Evolutionary conservation across 2,329 filamentous ascomycete genomes (phyloP).

Genomic region (Incumbomyces lentus): DNA sequence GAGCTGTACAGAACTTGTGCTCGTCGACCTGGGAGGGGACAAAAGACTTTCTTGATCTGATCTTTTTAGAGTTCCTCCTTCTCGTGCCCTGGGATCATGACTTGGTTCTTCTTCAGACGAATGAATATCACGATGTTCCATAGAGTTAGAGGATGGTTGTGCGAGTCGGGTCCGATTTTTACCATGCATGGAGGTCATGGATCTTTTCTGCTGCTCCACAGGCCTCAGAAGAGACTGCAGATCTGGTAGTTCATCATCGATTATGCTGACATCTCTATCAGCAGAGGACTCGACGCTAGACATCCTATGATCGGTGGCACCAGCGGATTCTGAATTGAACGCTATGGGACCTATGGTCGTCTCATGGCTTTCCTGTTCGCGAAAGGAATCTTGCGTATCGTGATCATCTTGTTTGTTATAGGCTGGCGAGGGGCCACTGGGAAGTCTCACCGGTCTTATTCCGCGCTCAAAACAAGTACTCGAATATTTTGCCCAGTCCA

Average conservation of each 20-base stretch:
- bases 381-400: constrained; percentile 15
- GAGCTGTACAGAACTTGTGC: background rate
- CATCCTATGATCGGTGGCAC: no score
- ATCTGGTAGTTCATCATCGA: constrained; percentile 14
- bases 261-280: background rate
- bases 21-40: constrained; percentile 3
- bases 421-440: constrained; percentile 8
- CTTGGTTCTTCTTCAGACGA: constrained; percentile 1
- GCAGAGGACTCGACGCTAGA: constrained; percentile 13
- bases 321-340: no score
- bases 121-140: constrained; percentile 11
- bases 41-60: constrained; percentile 1
- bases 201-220: background rate
- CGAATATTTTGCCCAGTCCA: constrained; percentile 37
- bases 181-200: no score
- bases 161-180: no score
- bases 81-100: no score
- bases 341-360: no score
- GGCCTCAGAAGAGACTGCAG: constrained; percentile 11
- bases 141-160: background rate
- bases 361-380: constrained; percentile 26
- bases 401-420: constrained; percentile 2
- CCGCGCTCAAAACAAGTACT: constrained; percentile 32
- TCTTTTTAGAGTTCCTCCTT: background rate
- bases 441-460: constrained; percentile 31